Evolutionary conservation across 192 early-diverging fungal species (phyloP), one percentile per base, ranked within the genome.

Genomic region (Mortierella hygrophila): DNA sequence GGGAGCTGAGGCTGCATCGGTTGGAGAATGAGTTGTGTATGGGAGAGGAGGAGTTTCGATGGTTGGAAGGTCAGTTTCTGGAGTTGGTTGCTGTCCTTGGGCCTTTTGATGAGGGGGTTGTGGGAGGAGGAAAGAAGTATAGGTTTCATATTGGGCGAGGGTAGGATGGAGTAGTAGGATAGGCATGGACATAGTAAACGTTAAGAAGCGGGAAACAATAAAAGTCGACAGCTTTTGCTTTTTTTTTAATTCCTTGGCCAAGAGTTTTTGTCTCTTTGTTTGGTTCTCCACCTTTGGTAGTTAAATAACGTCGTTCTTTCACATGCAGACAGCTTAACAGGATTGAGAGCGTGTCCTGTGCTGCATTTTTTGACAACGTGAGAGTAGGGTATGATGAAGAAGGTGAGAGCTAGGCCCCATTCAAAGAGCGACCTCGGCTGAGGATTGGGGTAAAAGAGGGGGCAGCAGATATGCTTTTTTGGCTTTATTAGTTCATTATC

Each of bases 341-440:
- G n/a, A 29, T 60, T 60, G 60, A 65, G 60, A 32, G 29, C 29
- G 26, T 32, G 29, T 65, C 13, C 60, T 65, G 13, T 65, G 60
- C 60, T 15, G 10, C 49, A 52, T 2, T 52, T 52, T 21, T 52
- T 15, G 16, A 21, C 15, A 52, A 52, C 49, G 49, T 52, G 49
- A 52, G 49, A 21, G 44, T 11, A 60, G n/a, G 55, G 57, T 26
- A 2, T 8, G n/a, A 55, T 23, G 21, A n/a, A 55, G 4, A 54
- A 54, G 3, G 23, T 26, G 55, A 29, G 29, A 65, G 60, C 60
- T 15, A 26, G 60, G 60, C 60, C 60, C 60, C 60, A 65, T 65
- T 65, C 60, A 65, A 65, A 65, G 60, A 65, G 60, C 60, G 60
- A 65, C 60, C 13, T 65, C 60, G 60, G 60, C 60, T 65, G 60